Conservation (phyloP, 352 stramenopile species). For the Phytophthora fragariae region DNA sequence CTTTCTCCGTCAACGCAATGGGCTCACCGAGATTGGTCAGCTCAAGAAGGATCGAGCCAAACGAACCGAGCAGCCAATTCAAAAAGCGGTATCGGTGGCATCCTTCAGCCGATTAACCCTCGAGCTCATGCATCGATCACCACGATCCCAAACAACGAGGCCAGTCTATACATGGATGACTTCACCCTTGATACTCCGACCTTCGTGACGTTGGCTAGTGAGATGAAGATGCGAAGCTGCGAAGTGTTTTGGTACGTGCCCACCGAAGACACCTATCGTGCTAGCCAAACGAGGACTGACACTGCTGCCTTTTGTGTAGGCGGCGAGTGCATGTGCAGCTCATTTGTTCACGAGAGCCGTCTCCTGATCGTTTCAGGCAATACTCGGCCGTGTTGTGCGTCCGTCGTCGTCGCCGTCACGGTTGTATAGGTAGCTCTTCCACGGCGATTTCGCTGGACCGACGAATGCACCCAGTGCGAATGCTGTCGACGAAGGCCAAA, state of each 20-base stretch:
- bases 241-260: conserved; percentile 35
- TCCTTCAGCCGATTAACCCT: conserved; percentile 27
- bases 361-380: conserved; percentile 19
- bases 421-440: conserved; percentile 23
- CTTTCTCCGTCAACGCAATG: conserved; percentile 13
- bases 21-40: conserved; percentile 17
- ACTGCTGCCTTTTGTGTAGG: conserved; percentile 16
- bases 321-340: conserved; percentile 30
- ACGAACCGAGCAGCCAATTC: background rate
- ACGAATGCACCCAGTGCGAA: conserved; percentile 35
- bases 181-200: conserved; percentile 31
- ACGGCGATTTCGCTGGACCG: conserved; percentile 32
- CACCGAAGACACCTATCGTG: background rate
- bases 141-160: conserved; percentile 35
- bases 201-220: conserved; percentile 32
- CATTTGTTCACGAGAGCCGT: conserved; percentile 27
- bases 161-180: conserved; percentile 38
- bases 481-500: conserved; percentile 30
- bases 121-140: conserved; percentile 21
- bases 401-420: conserved; percentile 23
- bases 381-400: conserved; percentile 34
- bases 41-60: background rate
- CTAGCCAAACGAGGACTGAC: background rate
- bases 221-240: conserved; percentile 35
- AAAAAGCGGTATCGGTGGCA: conserved; percentile 12